These are phyloP conservation scores for Podochytrium sp. DNA, from an alignment of 192 early-diverging fungal species.

Conservation along the genomic window DNA sequence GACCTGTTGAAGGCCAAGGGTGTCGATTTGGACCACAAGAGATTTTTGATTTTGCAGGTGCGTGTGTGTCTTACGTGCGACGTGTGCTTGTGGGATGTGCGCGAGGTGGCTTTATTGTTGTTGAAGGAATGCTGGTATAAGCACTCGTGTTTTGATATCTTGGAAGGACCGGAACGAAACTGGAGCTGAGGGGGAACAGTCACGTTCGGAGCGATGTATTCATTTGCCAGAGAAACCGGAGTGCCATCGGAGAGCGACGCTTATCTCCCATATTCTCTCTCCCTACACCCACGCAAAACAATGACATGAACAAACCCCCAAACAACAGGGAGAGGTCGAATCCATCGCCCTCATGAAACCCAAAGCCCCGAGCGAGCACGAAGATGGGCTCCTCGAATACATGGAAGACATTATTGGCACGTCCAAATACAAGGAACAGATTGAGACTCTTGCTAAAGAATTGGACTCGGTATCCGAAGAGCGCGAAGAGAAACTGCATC, in stretches of 20 bases:
- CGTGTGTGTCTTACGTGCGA: background rate
- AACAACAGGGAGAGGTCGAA: slow-evolving; percentile 99
- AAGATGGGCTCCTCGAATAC: slow-evolving; percentile 96
- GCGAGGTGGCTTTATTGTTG: too few species aligned
- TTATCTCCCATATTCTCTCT: too few species aligned
- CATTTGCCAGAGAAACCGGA: too few species aligned
- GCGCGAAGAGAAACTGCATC: slow-evolving; percentile 77
- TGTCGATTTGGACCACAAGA: slow-evolving; percentile 96
- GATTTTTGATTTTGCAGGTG: slow-evolving; percentile 92
- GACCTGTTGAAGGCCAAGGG: slow-evolving; percentile 80
- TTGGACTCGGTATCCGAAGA: slow-evolving; percentile 80
- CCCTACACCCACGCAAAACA: too few species aligned
- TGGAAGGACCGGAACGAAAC: too few species aligned
- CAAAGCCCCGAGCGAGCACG: slow-evolving; percentile 86
- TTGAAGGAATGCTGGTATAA: too few species aligned
- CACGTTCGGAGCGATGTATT: too few species aligned
- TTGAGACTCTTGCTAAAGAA: slow-evolving; percentile 69
- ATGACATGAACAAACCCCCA: too few species aligned
- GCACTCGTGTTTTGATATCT: too few species aligned
- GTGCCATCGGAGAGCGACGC: too few species aligned
- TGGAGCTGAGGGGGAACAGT: too few species aligned
- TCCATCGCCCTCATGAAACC: slow-evolving; percentile 98
- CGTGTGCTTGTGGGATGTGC: too few species aligned
- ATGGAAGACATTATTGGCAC: slow-evolving; percentile 99
- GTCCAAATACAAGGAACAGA: slow-evolving; percentile 80